phyloP scores from a whole-genome alignment of 352 stramenopile species.

The Pythium aristosporum region DNA sequence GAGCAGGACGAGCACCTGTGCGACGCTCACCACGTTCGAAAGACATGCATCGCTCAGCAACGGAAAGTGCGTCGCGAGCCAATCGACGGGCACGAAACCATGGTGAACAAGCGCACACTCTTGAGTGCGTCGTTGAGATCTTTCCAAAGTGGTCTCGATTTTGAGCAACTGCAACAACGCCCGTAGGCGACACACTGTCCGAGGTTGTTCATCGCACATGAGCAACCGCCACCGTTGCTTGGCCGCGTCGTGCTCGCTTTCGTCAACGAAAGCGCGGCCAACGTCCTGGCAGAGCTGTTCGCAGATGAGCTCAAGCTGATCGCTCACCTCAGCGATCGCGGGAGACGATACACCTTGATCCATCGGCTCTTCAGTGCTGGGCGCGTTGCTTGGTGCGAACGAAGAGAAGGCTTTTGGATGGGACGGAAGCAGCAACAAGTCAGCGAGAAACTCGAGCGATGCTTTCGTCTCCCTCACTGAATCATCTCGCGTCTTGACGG shows the following conservation, averaged over 20 bases:
- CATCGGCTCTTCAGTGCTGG: not conserved
- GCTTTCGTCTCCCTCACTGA: not conserved
- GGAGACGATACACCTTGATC: not conserved
- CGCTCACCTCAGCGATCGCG: not conserved
- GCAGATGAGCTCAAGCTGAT: not conserved
- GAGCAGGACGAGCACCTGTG: slow-evolving; percentile 23
- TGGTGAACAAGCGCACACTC: slow-evolving; percentile 9
- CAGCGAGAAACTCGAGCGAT: slow-evolving; percentile 16
- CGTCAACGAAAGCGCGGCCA: not conserved
- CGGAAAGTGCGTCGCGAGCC: slow-evolving; percentile 7
- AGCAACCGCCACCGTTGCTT: not conserved
- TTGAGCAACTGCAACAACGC: slow-evolving; percentile 1
- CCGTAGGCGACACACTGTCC: not conserved
- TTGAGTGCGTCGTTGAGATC: not conserved
- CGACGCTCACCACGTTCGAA: slow-evolving; percentile 15
- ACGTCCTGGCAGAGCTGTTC: not conserved
- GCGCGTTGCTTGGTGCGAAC: no score
- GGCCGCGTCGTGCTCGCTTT: not conserved
- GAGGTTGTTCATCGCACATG: not conserved
- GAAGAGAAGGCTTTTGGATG: not conserved
- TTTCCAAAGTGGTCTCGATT: not conserved
- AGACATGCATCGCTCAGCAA: slow-evolving; percentile 8
- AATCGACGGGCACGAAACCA: slow-evolving; percentile 15
- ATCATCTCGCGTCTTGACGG: not conserved
- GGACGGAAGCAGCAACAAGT: slow-evolving; percentile 8